phyloP scores from a whole-genome alignment of 345 rosid genomes.

The Noccaea caerulescens region DNA sequence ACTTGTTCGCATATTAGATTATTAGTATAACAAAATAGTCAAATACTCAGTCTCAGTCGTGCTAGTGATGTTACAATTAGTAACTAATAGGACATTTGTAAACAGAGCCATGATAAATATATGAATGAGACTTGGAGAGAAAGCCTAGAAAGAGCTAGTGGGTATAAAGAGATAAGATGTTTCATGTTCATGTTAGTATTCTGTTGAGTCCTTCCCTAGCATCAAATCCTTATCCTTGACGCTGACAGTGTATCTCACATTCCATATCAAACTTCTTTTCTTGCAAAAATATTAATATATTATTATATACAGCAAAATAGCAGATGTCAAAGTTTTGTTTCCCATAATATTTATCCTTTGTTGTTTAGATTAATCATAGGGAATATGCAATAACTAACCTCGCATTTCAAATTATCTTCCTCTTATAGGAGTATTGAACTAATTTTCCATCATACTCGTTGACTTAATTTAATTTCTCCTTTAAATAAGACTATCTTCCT shows the following conservation, averaged over 20 bases:
- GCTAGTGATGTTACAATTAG: conserved; percentile 32
- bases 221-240: conserved; percentile 35
- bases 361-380: no score
- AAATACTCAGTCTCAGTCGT: neutral
- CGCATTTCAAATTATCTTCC: no score
- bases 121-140: conserved; percentile 5
- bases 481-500: no score
- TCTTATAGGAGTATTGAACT: no score
- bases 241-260: conserved; percentile 28
- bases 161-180: conserved; percentile 23
- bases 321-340: neutral
- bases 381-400: no score
- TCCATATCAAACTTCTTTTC: conserved; percentile 28
- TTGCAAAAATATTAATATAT: neutral
- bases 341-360: neutral
- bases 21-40: no score
- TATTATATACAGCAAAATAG: neutral
- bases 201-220: conserved; percentile 28
- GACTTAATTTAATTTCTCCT: no score
- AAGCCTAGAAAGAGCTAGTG: conserved; percentile 9
- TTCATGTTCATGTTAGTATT: conserved; percentile 34
- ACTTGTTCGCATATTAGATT: no score
- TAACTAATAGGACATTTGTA: conserved; percentile 5
- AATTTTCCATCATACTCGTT: no score
- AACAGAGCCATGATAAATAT: conserved; percentile 21